Conservation (phyloP, 495 filamentous ascomycete species). For the Podospora comata region DNA sequence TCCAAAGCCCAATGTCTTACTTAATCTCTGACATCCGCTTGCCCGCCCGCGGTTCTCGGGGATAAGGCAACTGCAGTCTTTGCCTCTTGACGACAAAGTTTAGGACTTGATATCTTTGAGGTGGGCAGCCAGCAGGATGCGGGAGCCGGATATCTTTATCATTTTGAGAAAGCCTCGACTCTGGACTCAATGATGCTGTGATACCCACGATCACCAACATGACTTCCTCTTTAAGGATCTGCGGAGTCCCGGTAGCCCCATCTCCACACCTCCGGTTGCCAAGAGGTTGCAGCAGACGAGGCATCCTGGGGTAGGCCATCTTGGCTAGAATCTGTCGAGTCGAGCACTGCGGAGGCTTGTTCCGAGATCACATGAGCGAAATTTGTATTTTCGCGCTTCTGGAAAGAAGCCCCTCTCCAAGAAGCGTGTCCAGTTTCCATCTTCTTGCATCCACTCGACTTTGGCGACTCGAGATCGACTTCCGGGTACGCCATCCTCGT, state of each 20-base stretch:
- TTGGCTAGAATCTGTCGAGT: slow-evolving; percentile 18
- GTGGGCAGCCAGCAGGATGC: too few relatives aligned
- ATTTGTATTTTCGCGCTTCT: slow-evolving; percentile 11
- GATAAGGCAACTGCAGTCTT: neutral
- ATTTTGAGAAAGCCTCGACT: neutral
- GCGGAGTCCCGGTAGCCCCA: neutral
- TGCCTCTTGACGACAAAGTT: neutral
- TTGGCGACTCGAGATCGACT: neutral
- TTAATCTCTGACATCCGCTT: neutral
- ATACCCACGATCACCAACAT: neutral
- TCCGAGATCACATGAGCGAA: slow-evolving; percentile 27
- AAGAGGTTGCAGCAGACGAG: slow-evolving; percentile 16
- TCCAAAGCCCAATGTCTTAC: neutral
- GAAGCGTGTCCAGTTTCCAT: slow-evolving; percentile 7
- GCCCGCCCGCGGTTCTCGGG: neutral
- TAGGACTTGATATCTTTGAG: neutral
- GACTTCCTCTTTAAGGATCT: neutral
- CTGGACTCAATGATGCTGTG: neutral
- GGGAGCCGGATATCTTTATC: too few relatives aligned
- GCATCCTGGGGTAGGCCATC: slow-evolving; percentile 15
- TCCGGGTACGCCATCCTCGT: neutral
- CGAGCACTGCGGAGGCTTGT: slow-evolving; percentile 20
- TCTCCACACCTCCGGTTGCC: slow-evolving; percentile 9
- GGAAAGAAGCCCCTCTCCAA: slow-evolving; percentile 7
- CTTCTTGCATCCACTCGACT: neutral